Conservation (phyloP, 2,329 filamentous ascomycete genomes). For the Scytalidium lignicola region DNA sequence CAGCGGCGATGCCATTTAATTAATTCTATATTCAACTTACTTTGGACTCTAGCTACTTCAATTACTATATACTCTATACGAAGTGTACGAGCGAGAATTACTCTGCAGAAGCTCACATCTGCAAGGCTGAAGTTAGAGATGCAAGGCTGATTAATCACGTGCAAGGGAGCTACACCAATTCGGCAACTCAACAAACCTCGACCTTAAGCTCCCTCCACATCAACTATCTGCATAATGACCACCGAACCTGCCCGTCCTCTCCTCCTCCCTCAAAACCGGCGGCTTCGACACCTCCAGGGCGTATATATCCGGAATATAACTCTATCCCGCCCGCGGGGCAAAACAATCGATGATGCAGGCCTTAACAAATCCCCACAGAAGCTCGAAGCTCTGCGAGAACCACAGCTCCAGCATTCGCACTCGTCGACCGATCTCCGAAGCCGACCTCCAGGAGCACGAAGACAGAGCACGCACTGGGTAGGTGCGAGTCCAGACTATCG, state of each 20-base stretch:
- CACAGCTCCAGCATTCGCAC: conserved; percentile 48
- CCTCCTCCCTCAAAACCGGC: conserved; percentile 71
- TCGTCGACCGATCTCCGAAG: conserved; percentile 48
- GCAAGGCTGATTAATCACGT: neutral
- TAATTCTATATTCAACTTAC: no score
- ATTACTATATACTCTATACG: no score
- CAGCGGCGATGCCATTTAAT: no score
- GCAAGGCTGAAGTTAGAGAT: no score
- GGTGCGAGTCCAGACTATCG: conserved; percentile 52
- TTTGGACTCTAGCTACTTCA: no score
- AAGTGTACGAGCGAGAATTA: no score
- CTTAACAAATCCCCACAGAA: conserved; percentile 64
- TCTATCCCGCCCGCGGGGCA: conserved; percentile 51
- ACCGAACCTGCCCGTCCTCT: conserved; percentile 35
- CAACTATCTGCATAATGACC: conserved; percentile 19
- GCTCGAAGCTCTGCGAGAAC: conserved; percentile 42
- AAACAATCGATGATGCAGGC: conserved; percentile 71
- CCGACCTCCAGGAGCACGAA: conserved; percentile 32
- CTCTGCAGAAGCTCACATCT: no score
- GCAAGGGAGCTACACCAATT: neutral
- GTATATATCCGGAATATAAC: conserved; percentile 83
- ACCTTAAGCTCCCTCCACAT: conserved; percentile 3
- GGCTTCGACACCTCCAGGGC: conserved; percentile 79
- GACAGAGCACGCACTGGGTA: conserved; percentile 59
- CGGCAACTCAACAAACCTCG: conserved; percentile 5